Conservation (phyloP, 352 stramenopile genomes). For the Globisporangium emineosum region DNA sequence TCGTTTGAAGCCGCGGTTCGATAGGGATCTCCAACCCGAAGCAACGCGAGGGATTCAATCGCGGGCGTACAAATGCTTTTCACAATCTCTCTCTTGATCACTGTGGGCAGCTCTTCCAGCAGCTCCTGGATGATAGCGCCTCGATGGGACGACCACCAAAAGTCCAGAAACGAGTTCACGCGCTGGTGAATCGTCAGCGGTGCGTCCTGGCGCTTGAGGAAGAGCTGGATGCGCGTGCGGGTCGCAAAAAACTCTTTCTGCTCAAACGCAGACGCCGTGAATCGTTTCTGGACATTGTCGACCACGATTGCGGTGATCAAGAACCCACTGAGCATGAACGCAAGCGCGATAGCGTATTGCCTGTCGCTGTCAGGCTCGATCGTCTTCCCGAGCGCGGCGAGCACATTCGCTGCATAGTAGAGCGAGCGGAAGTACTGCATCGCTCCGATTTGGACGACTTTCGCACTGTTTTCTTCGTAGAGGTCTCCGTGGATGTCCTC, state of each 20-base stretch:
- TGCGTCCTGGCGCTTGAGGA: slow-evolving; percentile 57
- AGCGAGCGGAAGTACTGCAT: slow-evolving; percentile 58
- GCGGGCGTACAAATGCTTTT: slow-evolving; percentile 52
- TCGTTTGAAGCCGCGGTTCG: neutral
- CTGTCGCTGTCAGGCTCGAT: slow-evolving; percentile 47
- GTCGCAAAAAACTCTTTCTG: slow-evolving; percentile 69
- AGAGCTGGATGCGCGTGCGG: slow-evolving; percentile 52
- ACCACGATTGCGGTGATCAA: slow-evolving; percentile 65
- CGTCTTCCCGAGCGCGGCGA: slow-evolving; percentile 38
- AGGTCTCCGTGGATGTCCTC: slow-evolving; percentile 23
- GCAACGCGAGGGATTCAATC: slow-evolving; percentile 37
- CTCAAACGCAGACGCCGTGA: slow-evolving; percentile 62
- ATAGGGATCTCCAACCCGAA: slow-evolving; percentile 23
- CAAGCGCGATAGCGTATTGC: slow-evolving; percentile 44
- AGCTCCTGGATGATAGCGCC: slow-evolving; percentile 61
- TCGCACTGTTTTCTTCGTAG: slow-evolving; percentile 18
- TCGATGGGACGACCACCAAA: slow-evolving; percentile 65
- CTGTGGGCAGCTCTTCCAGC: slow-evolving; percentile 44
- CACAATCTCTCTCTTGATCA: slow-evolving; percentile 57
- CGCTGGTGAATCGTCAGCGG: slow-evolving; percentile 47
- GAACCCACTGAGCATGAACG: slow-evolving; percentile 69
- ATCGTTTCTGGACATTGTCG: slow-evolving; percentile 65
- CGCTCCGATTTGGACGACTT: slow-evolving; percentile 30
- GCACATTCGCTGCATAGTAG: slow-evolving; percentile 54
- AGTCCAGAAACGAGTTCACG: slow-evolving; percentile 67